Conservation (phyloP, 2,329 filamentous ascomycete species). For the Apiospora marii region DNA sequence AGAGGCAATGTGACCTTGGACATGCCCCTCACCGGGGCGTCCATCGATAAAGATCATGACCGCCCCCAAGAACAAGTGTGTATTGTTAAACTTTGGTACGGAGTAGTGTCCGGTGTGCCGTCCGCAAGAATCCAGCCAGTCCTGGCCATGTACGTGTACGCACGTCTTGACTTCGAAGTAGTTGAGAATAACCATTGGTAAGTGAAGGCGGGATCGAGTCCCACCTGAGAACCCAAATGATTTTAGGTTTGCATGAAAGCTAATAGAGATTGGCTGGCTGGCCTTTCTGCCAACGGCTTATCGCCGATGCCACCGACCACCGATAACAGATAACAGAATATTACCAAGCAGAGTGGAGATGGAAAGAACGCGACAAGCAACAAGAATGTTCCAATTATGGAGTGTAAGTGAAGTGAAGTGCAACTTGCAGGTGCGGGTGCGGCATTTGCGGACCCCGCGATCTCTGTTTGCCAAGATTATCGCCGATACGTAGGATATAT, state of each 20-base stretch:
- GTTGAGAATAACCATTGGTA: too few relatives aligned
- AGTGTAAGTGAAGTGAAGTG: too few relatives aligned
- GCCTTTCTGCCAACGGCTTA: background rate
- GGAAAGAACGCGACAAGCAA: background rate
- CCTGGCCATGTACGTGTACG: background rate
- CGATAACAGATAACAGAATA: background rate
- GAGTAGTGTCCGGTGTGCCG: background rate
- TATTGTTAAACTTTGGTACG: background rate
- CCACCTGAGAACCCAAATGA: background rate
- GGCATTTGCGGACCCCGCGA: background rate
- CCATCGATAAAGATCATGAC: background rate
- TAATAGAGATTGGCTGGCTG: background rate
- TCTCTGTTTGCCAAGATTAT: background rate
- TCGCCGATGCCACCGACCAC: background rate
- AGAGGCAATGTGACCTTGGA: too few relatives aligned
- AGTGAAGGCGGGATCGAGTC: background rate
- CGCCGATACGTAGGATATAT: background rate
- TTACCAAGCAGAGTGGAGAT: background rate
- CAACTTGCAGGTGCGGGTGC: background rate
- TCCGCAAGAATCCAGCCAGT: background rate
- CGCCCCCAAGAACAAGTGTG: background rate
- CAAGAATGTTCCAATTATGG: background rate
- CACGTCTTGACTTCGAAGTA: background rate
- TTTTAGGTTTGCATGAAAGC: background rate
- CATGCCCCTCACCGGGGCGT: background rate